Percentiles rank a stretch among this genome's conserved stretches.
Evolutionary conservation across 2,329 filamentous ascomycete species (phyloP).

Genomic region (Colletotrichum agaves): DNA sequence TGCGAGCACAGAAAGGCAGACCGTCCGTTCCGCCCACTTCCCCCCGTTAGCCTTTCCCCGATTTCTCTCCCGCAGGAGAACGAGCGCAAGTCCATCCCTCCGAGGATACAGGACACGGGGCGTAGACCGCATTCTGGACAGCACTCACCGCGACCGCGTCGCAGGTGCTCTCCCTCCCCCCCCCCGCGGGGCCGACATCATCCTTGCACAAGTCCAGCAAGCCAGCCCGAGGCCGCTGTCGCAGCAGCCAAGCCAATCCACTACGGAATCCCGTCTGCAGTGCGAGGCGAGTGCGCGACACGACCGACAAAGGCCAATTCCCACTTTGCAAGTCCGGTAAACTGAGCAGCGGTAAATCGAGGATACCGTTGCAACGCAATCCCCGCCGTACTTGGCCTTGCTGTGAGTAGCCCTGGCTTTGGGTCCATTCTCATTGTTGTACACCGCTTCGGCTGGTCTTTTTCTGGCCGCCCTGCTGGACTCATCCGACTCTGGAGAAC

Average conservation of each 20-base stretch:
- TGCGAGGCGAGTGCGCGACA: conserved; percentile 12
- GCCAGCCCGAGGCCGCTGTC: conserved; percentile 7
- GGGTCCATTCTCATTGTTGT: not conserved
- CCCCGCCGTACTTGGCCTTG: conserved; percentile 6
- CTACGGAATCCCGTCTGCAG: not conserved
- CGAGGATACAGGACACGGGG: not conserved
- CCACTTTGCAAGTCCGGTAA: conserved; percentile 19
- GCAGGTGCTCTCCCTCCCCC: conserved; percentile 15
- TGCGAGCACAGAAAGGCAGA: conserved; percentile 12
- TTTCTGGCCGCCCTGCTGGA: conserved; percentile 1
- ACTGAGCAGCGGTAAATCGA: not conserved
- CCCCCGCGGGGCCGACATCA: conserved; percentile 28
- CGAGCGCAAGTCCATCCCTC: not conserved
- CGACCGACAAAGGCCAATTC: conserved; percentile 17
- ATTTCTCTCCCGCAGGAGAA: not conserved
- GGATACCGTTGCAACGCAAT: conserved; percentile 28
- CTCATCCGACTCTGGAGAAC: conserved; percentile 1
- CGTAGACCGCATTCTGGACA: conserved; percentile 23
- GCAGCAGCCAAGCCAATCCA: conserved; percentile 19
- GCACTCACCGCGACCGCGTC: conserved; percentile 24
- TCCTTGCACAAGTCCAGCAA: conserved; percentile 20
- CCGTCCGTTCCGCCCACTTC: not conserved
- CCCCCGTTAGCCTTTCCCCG: not conserved
- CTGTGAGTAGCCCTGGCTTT: conserved; percentile 9
- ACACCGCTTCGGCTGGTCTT: conserved; percentile 16